Evolutionary conservation across 2,329 filamentous ascomycete genomes (phyloP), one percentile per base, ranked within the genome.

Genomic region (Trichoderma pleuroti): DNA sequence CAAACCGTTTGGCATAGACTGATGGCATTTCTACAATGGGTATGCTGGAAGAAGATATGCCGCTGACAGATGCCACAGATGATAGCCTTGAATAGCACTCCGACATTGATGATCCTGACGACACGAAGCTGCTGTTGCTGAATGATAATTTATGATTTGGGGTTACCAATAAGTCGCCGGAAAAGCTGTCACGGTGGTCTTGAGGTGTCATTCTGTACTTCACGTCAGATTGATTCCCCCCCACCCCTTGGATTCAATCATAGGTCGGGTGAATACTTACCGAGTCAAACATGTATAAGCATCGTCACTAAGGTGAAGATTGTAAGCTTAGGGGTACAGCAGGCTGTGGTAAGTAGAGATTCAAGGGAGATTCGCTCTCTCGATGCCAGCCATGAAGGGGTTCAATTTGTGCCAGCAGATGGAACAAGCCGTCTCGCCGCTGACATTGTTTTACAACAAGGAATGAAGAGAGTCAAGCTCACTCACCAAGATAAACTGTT

Each of bases 41-140:
- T 11, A 78, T 74, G 16, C 76, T 77, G 52, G 81, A 75, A 14
- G 78, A 76, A 70, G 81, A 80, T 9, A 80, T 76, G 11, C 83
- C 82, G 64, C 83, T 83, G 26, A 85, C 80, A 0, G 85, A 87
- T 1, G 86, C 87, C 56, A 84, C 80, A 0, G 86, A 88, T 2
- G 86, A 87, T 63, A 86, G 81, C 46, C 86, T 81, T 2, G 86
- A 88, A 74, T 88, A 85, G 0, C 81, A 80, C 16, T 79, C 78
- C 1, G 84, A 86, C 1, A 80, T 82, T 3, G 85, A 83, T 3
- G 84, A 84, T 21, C 82, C 81, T 74, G 84, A 84, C 1, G 84
- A 86, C 4, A 85, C 85, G 18, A 86, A 76, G 69, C 84, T 88
- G 80, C 85, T 86, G 67, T 83, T 81, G 73, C 86, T 88, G 74